Evolutionary conservation across 2,329 filamentous ascomycete genomes (phyloP).

Genomic region (Phialemonium atrogriseum): DNA sequence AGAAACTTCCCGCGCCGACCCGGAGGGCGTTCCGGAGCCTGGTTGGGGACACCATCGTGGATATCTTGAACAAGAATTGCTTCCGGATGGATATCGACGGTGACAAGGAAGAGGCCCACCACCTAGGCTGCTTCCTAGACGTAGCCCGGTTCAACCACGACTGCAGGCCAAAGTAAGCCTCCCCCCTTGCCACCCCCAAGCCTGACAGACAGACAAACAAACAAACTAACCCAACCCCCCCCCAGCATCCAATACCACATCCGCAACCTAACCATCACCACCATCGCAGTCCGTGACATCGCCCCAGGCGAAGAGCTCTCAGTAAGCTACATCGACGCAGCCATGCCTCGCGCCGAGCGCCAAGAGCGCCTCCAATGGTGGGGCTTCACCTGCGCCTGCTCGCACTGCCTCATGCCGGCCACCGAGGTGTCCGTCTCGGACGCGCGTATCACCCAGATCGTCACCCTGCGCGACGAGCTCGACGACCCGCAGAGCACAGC

Average conservation of each 20-base stretch:
- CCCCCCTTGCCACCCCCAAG: no score
- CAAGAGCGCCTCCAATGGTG: constrained; percentile 21
- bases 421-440: constrained; percentile 20
- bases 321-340: constrained; percentile 26
- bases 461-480: constrained; percentile 17
- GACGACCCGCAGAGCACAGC: constrained; percentile 10
- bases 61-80: constrained; percentile 25
- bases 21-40: constrained; percentile 20
- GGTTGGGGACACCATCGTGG: constrained; percentile 19
- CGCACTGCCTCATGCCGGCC: constrained; percentile 17
- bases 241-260: constrained; percentile 25
- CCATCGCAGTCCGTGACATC: constrained; percentile 27
- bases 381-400: constrained; percentile 28
- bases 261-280: constrained; percentile 24
- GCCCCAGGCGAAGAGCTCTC: constrained; percentile 26
- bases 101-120: constrained; percentile 14
- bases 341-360: constrained; percentile 17
- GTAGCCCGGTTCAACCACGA: constrained; percentile 28
- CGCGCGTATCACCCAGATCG: constrained; percentile 19
- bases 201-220: constrained; percentile 2
- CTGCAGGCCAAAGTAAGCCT: constrained; percentile 32
- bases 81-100: constrained; percentile 25
- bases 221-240: not conserved
- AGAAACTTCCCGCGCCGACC: constrained; percentile 15
- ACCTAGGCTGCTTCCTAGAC: constrained; percentile 25